A percentile compares a stretch with the other conserved stretches of the same genome.
These are phyloP conservation scores for Cryomyces minteri DNA, from an alignment of 495 filamentous ascomycete species.

Conservation along the genomic window DNA sequence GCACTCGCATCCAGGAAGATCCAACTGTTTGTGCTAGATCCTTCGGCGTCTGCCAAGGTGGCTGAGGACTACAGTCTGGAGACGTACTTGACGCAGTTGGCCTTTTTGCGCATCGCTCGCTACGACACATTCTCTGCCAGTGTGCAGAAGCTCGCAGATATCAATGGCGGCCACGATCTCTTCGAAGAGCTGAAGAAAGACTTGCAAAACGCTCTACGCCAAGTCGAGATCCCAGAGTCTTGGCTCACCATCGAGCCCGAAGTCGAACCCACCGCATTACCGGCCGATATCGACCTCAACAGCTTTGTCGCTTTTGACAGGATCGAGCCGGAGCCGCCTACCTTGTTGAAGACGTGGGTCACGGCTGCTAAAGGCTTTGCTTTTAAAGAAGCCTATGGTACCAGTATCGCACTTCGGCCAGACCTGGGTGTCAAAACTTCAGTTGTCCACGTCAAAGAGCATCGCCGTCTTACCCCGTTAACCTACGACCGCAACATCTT, in stretches of 20 bases:
- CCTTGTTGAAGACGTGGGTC: constrained; percentile 55
- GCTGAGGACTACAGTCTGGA: constrained; percentile 36
- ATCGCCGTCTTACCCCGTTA: constrained; percentile 70
- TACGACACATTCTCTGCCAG: constrained; percentile 32
- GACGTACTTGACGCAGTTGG: constrained; percentile 46
- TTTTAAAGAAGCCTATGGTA: constrained; percentile 90
- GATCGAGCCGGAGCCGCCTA: constrained; percentile 45
- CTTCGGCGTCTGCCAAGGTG: constrained; percentile 40
- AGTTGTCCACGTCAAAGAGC: constrained; percentile 83
- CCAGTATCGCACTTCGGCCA: constrained; percentile 54
- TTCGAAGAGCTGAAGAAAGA: constrained; percentile 44
- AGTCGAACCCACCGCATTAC: constrained; percentile 29
- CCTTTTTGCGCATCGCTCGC: constrained; percentile 59
- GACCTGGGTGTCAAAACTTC: constrained; percentile 73
- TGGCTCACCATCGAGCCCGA: constrained; percentile 57
- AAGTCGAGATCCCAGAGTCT: constrained; percentile 53
- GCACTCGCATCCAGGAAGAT: constrained; percentile 47
- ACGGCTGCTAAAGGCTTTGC: constrained; percentile 68
- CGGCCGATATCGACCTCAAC: constrained; percentile 44
- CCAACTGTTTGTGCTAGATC: constrained; percentile 56
- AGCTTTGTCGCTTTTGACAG: constrained; percentile 75
- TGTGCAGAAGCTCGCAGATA: constrained; percentile 35
- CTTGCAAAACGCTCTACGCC: constrained; percentile 47
- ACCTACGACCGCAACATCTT: constrained; percentile 98
- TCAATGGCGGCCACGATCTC: constrained; percentile 33